Evolutionary conservation across 768 basidiomycete genomes (phyloP).

Genomic region (Lentinula lateritia): DNA sequence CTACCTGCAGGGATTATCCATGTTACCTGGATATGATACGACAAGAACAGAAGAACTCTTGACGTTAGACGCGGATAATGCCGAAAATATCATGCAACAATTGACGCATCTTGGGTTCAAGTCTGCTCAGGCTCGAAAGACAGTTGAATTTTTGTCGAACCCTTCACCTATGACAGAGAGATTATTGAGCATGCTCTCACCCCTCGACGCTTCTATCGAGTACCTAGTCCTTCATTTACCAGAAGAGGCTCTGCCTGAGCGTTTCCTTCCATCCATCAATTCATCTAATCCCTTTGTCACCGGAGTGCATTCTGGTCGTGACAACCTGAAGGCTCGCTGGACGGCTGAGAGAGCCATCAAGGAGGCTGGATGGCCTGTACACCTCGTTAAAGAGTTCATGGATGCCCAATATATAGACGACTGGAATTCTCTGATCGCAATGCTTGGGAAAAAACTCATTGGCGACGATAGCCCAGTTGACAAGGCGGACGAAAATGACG

Average conservation of each 20-base stretch:
- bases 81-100: conserved; percentile 41
- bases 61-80: conserved; percentile 37
- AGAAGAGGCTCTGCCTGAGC: conserved; percentile 80
- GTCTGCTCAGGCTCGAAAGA: conserved; percentile 42
- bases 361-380: conserved; percentile 77
- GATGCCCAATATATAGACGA: conserved; percentile 35
- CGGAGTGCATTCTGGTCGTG: conserved; percentile 54
- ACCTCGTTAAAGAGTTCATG: conserved; percentile 55
- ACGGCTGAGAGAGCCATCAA: conserved; percentile 74
- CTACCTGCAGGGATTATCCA: conserved; percentile 37
- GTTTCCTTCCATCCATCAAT: conserved; percentile 60
- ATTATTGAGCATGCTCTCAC: conserved; percentile 52
- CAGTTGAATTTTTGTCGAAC: conserved; percentile 49
- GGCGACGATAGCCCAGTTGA: conserved; percentile 25
- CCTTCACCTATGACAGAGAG: conserved; percentile 56
- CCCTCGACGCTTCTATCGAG: conserved; percentile 77
- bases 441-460: conserved; percentile 49
- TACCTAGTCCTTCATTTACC: conserved; percentile 80
- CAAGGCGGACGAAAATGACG: conserved; percentile 13
- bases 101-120: conserved; percentile 67
- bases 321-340: conserved; percentile 72
- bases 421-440: conserved; percentile 50
- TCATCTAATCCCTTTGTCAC: conserved; percentile 69
- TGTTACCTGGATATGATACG: conserved; percentile 39
- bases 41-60: conserved; percentile 24